Evolutionary conservation across 2,329 filamentous ascomycete genomes (phyloP).

Genomic region (Aspergillus fructus): DNA sequence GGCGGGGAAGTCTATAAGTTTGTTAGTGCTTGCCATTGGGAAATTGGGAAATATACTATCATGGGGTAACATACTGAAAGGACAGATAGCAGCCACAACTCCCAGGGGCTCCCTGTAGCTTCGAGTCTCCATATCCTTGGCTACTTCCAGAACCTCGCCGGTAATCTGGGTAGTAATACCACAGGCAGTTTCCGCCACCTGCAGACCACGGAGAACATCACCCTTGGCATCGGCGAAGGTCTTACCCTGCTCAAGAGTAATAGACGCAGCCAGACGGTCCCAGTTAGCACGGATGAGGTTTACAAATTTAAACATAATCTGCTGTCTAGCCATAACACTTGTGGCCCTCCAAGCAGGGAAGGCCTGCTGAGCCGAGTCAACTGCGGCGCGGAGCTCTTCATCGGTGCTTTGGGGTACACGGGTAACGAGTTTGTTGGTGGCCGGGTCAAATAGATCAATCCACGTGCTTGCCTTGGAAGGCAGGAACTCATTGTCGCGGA

Average conservation of each 20-base stretch:
- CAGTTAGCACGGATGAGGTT: slow-evolving; percentile 63
- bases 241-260: slow-evolving; percentile 68
- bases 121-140: slow-evolving; percentile 68
- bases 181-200: slow-evolving; percentile 67
- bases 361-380: slow-evolving; percentile 62
- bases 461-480: slow-evolving; percentile 58
- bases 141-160: slow-evolving; percentile 67
- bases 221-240: slow-evolving; percentile 67
- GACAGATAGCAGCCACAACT: slow-evolving; percentile 65
- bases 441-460: slow-evolving; percentile 65
- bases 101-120: slow-evolving; percentile 66
- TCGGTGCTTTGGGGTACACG: slow-evolving; percentile 66
- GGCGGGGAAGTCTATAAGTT: slow-evolving; percentile 60
- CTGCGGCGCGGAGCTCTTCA: slow-evolving; percentile 61
- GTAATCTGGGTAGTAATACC: slow-evolving; percentile 66
- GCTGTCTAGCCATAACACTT: slow-evolving; percentile 60
- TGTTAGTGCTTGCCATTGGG: slow-evolving; percentile 20
- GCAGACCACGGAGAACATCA: slow-evolving; percentile 64
- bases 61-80: slow-evolving; percentile 54
- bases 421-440: slow-evolving; percentile 66
- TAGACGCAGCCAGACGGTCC: slow-evolving; percentile 64
- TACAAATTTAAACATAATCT: slow-evolving; percentile 67
- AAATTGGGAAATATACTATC: not conserved
- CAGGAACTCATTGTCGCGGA: slow-evolving; percentile 64
- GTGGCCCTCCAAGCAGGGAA: slow-evolving; percentile 63